Evolutionary conservation across 2,329 filamentous ascomycete genomes (phyloP).

Genomic region (Epichloe sp.): DNA sequence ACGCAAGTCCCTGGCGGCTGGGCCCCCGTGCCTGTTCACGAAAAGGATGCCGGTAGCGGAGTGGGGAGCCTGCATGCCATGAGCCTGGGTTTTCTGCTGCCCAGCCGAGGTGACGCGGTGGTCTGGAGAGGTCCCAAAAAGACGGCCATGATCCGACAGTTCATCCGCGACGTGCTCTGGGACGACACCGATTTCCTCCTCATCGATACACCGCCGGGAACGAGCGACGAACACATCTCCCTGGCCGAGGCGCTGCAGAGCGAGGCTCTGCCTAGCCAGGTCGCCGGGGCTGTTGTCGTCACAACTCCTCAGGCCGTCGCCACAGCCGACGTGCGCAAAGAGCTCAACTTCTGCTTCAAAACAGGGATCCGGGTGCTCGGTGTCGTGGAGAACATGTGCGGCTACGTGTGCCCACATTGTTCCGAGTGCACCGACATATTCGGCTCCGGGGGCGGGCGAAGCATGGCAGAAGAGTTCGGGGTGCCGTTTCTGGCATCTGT

Average conservation of each 20-base stretch:
- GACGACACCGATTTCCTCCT: constrained; percentile 77
- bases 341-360: constrained; percentile 86
- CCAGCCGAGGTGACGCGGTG: constrained; percentile 73
- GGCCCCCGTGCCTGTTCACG: constrained; percentile 72
- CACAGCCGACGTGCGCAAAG: constrained; percentile 86
- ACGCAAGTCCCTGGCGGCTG: constrained; percentile 84
- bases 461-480: constrained; percentile 77
- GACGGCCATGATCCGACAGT: constrained; percentile 96
- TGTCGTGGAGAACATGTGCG: constrained; percentile 94
- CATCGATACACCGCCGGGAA: constrained; percentile 92
- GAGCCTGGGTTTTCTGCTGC: constrained; percentile 84
- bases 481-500: constrained; percentile 77
- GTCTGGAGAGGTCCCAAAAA: constrained; percentile 98
- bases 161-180: constrained; percentile 86
- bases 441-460: constrained; percentile 85
- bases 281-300: constrained; percentile 83
- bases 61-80: constrained; percentile 66
- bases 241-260: constrained; percentile 73
- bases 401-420: constrained; percentile 70
- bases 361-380: constrained; percentile 69
- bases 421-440: constrained; percentile 89
- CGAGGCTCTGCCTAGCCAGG: constrained; percentile 48
- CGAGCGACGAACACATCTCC: constrained; percentile 93
- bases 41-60: constrained; percentile 34
- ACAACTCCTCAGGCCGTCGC: constrained; percentile 93